Base-by-base conservation (phyloP, 176 grass and related monocot species). In the Sorghum bicolor region DNA sequence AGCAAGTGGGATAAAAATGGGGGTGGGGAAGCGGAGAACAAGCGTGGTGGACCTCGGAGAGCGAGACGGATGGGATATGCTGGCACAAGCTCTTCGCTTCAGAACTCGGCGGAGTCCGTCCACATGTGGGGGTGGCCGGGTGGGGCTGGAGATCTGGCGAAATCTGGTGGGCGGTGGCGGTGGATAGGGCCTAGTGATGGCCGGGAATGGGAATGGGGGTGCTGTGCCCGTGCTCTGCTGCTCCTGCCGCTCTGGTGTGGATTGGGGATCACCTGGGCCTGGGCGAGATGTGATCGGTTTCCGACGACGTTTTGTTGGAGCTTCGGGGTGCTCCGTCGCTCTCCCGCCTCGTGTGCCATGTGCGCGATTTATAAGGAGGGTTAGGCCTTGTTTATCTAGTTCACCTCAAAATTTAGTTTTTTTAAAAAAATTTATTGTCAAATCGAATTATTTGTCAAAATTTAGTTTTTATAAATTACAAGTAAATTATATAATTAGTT, bases 41-140 rank as follows among this genome's bases (percentile, higher is more conserved):
- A 4, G 77, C 66, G 57, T 37, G 67, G 75, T 80, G 81, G 75
- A 89, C 82, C 78, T 64, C 0, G 58, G 65, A 41, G 63, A 43
- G 78, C 29, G 64, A 47, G 86, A 76, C 58, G 28, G 72, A 47
- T 50, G 22, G 28, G 72, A 47, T 50, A 32, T 17, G 28, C 68
- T 22, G 0, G 43, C 44, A 20, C 22, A 57, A 57, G 53, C 53
- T 60, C 55, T 24, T 52, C 8, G 16, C 48, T 52, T 9, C 2
- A 40, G 63, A 12, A 0, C 26, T 10, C 30, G 64, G 47, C 72
- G 53, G 73, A 70, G 68, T 20, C 16, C 11, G 41, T 58, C 26
- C 76, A 79, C 41, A 50, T 25, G 28, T 22, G 30, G 40, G n/a
- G n/a, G n/a, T n/a, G n/a, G n/a, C n/a, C n/a, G n/a, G n/a, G n/a